Evolutionary conservation across 148 eudicot species (phyloP), one percentile per base, ranked within the genome.

Genomic region (Vaccinium corymbosum): DNA sequence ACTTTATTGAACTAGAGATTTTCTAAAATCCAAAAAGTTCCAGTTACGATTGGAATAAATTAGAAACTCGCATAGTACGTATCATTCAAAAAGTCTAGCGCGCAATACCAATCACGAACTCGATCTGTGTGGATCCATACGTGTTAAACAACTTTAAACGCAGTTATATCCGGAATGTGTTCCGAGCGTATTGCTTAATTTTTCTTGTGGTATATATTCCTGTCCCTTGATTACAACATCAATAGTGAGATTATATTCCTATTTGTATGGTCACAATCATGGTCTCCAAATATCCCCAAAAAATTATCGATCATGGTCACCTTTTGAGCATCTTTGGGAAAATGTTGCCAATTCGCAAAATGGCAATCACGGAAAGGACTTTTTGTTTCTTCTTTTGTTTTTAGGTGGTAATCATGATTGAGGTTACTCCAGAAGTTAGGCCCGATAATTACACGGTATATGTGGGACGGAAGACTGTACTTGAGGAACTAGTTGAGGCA

Each of bases 311-410:
- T 8, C 51, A 20, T 76, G 49, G 79, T 7, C 53, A 15, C 16
- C 57, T 46, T 64, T 80, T 61, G 22, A 48, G n/a, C 51, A 81
- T 81, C 53, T 81, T 81, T 81, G 83, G 48, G 55, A 81, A 48
- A 20, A n/a, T 46, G 35, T n/a, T 48, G 55, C 13, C 82, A 80
- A 61, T 61, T 80, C 53, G n/a, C 72, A 25, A 80, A 35, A 35
- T 35, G 38, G 38, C 38, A 35, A 35, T 80, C 82, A 16, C 2
- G 12, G 10, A 46, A 64, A 13, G 56, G 52, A 48, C 51, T 64
- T 48, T 80, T 81, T 22, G 56, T 81, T 80, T 62, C 32, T 61
- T 55, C 29, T 35, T 57, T 53, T 76, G 20, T 35, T 80, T 80
- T 79, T n/a, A 29, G 42, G 42, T 1, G 42, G 51, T 76, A 51